Base-by-base conservation (phyloP, 306 rosid genomes). In the Castanea mollissima region DNA sequence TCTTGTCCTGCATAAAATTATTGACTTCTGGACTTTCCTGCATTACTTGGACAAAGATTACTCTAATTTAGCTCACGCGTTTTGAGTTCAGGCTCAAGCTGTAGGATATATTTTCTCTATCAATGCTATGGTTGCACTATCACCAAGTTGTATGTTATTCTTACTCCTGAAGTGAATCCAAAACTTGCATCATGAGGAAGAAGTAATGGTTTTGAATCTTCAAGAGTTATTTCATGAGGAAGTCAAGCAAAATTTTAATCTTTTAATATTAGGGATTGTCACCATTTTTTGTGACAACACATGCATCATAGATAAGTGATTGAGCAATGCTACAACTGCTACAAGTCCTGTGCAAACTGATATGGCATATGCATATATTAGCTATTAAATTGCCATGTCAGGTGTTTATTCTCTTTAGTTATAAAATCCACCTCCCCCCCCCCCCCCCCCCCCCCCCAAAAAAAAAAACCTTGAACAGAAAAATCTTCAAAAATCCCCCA, bases 31-130 rank as follows among this genome's bases (percentile, higher is more conserved):
- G 55, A 67, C 52, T 67, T 74, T 55, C 74, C 74, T 63, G 44
- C 57, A 58, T 55, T 78, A 29, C 68, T 44, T 15, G 49, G 25
- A 79, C 55, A 71, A 65, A 51, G 19, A 19, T 67, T 69, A 76
- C 55, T 80, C 71, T 75, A 41, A 79, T 81, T 75, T 77, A n/a
- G n/a, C 34, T 78, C 81, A 21, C 27, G 8, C 60, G n/a, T 77
- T 74, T 77, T 78, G 54, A 69, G 78, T 83, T 77, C 88, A 94
- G 97, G 97, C 94, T 56, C 94, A 87, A 84, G 86, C 91, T 76
- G 76, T 85, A 41, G 46, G 46, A 41, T 41, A 41, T 41, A 41
- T 41, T 41, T 41, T 8, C 12, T 41, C 46, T 41, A 41, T 41
- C 46, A 8, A 41, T 8, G 46, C 46, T 41, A 41, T 41, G 3